phyloP scores from a whole-genome alignment of 78 protist species.

The Bigelowiella natans region DNA sequence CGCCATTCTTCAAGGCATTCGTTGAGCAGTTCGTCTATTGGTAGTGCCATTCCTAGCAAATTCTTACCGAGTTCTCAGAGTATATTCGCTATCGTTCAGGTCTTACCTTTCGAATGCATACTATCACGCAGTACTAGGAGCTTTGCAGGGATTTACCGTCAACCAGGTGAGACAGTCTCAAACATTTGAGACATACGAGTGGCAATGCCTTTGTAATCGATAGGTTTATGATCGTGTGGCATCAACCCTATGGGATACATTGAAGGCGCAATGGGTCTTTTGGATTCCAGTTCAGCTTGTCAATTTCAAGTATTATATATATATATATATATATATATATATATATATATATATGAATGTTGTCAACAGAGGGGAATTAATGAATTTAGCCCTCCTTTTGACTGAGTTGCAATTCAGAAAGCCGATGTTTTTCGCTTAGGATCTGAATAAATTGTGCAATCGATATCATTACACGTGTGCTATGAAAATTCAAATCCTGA shows the following conservation, averaged over 20 bases:
- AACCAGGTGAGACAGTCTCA: too few species aligned
- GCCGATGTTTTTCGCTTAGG: too few species aligned
- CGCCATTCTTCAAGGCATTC: background rate
- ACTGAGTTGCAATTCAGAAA: too few species aligned
- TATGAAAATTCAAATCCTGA: too few species aligned
- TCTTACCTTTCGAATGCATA: slow-evolving; percentile 9
- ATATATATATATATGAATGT: background rate
- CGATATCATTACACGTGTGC: too few species aligned
- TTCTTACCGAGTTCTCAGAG: too few species aligned
- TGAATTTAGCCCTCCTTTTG: too few species aligned
- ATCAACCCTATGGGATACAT: background rate
- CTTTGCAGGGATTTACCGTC: background rate
- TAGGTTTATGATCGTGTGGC: background rate
- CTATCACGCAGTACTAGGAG: slow-evolving; percentile 19
- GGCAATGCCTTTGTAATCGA: background rate
- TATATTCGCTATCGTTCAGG: background rate
- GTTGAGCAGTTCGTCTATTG: slow-evolving; percentile 17
- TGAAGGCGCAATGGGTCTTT: slow-evolving; percentile 21
- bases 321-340: background rate
- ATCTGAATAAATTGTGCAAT: too few species aligned
- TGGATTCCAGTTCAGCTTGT: slow-evolving; percentile 12
- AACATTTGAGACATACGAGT: background rate
- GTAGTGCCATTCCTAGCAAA: background rate
- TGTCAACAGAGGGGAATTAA: too few species aligned
- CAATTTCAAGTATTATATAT: slow-evolving; percentile 1